phyloP scores from a whole-genome alignment of 768 basidiomycete genomes.

The Tylopilus plumbeoviolaceoides region DNA sequence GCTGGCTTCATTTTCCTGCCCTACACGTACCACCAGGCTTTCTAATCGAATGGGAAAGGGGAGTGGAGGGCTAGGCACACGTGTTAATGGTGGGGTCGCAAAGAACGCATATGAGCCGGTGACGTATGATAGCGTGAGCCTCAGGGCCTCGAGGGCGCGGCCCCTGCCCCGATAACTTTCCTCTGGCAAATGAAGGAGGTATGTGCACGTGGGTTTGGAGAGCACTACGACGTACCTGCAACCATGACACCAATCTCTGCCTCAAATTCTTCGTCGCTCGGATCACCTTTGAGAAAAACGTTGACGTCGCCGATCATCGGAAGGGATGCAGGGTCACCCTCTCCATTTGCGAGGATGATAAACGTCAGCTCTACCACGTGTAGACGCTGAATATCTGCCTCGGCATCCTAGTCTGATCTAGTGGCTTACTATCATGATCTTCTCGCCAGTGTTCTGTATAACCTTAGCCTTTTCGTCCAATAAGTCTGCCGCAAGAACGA shows the following conservation, averaged over 20 bases:
- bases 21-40: constrained; percentile 66
- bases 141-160: constrained; percentile 56
- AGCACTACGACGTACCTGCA: constrained; percentile 49
- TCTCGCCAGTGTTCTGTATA: constrained; percentile 73
- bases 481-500: not conserved
- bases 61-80: constrained; percentile 26
- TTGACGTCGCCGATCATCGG: constrained; percentile 94
- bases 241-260: constrained; percentile 94
- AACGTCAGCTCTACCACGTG: constrained; percentile 70
- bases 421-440: constrained; percentile 71
- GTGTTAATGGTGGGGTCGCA: constrained; percentile 10
- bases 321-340: constrained; percentile 31
- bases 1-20: constrained; percentile 63
- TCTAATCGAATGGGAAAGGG: constrained; percentile 43
- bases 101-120: constrained; percentile 38
- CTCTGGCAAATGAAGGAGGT: constrained; percentile 41
- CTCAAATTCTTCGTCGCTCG: constrained; percentile 46
- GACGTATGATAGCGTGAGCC: constrained; percentile 65
- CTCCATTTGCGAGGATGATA: constrained; percentile 62
- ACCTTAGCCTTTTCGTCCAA: not conserved
- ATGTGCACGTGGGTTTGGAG: not conserved
- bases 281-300: constrained; percentile 68
- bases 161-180: constrained; percentile 65
- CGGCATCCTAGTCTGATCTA: not conserved
- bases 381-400: not conserved